phyloP scores from a whole-genome alignment of 106 monocot species.

The Hemerocallis citrina region DNA sequence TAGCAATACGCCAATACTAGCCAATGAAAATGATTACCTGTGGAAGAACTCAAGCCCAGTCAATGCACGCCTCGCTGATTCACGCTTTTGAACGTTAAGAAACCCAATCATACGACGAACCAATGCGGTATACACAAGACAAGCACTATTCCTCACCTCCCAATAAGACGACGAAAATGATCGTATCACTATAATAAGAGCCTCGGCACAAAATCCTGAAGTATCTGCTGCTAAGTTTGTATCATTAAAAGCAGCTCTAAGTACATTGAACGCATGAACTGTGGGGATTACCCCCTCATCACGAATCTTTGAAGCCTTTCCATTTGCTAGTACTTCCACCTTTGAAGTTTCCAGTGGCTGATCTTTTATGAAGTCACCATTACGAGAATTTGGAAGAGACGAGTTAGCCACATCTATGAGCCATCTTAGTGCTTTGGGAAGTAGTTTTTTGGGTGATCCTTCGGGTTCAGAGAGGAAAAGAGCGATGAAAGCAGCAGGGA shows the following conservation, averaged over 20 bases:
- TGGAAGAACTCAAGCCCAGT: conserved; percentile 97
- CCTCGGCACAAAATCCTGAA: conserved; percentile 91
- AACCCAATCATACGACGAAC: conserved; percentile 97
- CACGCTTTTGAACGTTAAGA: conserved; percentile 77
- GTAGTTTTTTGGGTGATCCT: conserved; percentile 87
- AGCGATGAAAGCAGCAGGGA: conserved; percentile 95
- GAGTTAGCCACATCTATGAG: conserved; percentile 60
- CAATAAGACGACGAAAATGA: conserved; percentile 94
- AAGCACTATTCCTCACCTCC: conserved; percentile 93
- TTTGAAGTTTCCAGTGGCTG: background rate
- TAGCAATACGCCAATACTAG: too few species aligned
- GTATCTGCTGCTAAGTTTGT: conserved; percentile 87
- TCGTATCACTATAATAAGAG: conserved; percentile 63
- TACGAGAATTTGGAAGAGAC: conserved; percentile 16
- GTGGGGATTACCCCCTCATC: conserved; percentile 91
- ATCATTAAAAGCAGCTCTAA: conserved; percentile 95
- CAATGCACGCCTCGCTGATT: conserved; percentile 63
- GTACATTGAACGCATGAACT: conserved; percentile 95
- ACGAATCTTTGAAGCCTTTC: conserved; percentile 47
- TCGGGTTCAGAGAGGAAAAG: conserved; percentile 94
- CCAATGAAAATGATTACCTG: conserved; percentile 58
- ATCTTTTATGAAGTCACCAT: conserved; percentile 11
- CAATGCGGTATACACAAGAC: conserved; percentile 87
- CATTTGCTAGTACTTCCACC: conserved; percentile 7
- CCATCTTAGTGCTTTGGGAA: conserved; percentile 71